Base-by-base conservation (phyloP, 352 stramenopile genomes). In the Pythium pectinolyticum region DNA sequence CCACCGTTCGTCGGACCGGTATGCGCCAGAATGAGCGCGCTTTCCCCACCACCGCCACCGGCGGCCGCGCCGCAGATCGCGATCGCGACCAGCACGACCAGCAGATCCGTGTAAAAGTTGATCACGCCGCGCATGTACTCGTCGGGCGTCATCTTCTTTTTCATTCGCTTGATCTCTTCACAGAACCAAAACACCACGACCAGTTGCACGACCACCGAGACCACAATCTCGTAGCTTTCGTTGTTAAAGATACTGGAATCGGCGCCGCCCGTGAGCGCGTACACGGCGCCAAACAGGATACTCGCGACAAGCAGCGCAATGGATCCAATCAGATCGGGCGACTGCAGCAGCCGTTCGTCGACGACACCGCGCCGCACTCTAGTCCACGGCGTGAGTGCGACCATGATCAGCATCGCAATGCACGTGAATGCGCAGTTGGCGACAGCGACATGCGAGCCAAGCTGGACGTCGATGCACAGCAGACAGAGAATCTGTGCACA, bases 91-190 rank as follows among this genome's bases (percentile, higher is more conserved):
- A 62, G 10, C 31, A 50, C 17, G 5, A 58, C 37, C 24, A 65
- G 37, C 30, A 78, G 57, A 53, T 78, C 62, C 17, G 67, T 69
- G 65, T 87, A 82, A 47, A 96, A 92, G 71, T 84, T 91, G 48
- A 70, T 60, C 7, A 70, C 63, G 22, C 63, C 63, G 41, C 40
- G 39, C 63, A 70, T 70, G 56, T 70, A 75, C 63, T 71, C 63
- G 56, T 72, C 68, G n/a, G 68, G 68, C 25, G 68, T 51, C 59
- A 72, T 60, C 30, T 64, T 51, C 9, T 49, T 35, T 37, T 69
- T 63, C 63, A 68, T 70, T 20, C 43, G 35, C 20, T 39, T 19
- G 8, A 61, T 45, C 22, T 75, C 57, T 30, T 49, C 61, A 0
- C 49, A 30, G 37, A 75, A 72, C 68, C 68, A 75, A 8, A 66